phyloP scores from a whole-genome alignment of 75 land plant species.

The Azolla pinnata region DNA sequence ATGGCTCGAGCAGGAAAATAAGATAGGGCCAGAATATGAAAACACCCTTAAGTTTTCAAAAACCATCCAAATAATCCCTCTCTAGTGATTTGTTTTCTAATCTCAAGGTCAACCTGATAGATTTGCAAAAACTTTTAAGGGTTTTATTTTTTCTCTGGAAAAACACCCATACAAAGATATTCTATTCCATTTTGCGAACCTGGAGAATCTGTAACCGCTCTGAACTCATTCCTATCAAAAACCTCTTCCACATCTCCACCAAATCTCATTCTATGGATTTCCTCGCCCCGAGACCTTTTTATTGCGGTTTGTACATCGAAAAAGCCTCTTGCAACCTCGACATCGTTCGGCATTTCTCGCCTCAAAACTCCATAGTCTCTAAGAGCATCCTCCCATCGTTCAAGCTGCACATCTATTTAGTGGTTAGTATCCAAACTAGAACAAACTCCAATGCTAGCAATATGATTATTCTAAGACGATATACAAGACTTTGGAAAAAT shows the following conservation, averaged over 20 bases:
- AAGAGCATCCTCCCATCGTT: slow-evolving; percentile 65
- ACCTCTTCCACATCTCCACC: slow-evolving; percentile 52
- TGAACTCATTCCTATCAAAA: slow-evolving; percentile 41
- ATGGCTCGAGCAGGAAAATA: neutral
- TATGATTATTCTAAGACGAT: neutral
- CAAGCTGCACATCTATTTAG: slow-evolving; percentile 42
- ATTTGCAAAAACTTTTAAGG: too few species aligned
- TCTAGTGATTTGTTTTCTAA: too few species aligned
- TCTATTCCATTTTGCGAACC: slow-evolving; percentile 12
- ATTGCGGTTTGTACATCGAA: slow-evolving; percentile 60
- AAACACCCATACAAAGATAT: too few species aligned
- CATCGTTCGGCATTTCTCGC: slow-evolving; percentile 55
- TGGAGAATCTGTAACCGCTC: slow-evolving; percentile 24
- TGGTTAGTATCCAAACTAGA: too few species aligned
- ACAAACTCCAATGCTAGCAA: neutral
- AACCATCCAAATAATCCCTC: too few species aligned
- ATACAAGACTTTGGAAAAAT: neutral
- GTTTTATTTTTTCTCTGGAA: too few species aligned
- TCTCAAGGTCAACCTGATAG: too few species aligned
- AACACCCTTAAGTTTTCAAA: neutral
- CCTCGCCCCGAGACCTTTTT: slow-evolving; percentile 52
- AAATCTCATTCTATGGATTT: slow-evolving; percentile 36
- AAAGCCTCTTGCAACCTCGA: slow-evolving; percentile 50
- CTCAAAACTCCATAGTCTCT: slow-evolving; percentile 65
- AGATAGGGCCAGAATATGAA: neutral